Base-by-base conservation (phyloP, 345 rosid genomes). In the Alliaria petiolata region DNA sequence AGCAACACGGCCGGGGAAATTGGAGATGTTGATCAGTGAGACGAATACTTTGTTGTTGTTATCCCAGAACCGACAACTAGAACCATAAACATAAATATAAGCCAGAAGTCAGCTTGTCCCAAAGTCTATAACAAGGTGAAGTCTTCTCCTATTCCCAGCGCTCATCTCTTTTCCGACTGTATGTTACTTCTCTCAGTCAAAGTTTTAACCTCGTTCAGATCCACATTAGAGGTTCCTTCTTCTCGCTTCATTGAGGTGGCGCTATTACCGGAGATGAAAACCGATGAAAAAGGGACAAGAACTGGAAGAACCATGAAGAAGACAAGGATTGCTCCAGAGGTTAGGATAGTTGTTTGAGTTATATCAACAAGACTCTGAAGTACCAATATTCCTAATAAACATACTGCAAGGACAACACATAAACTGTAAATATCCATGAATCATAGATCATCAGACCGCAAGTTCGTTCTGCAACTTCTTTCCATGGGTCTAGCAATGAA, bases 1-100 rank as follows among this genome's bases (percentile, higher is more conserved):
- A 33, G 89, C 95, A 64, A 92, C 88, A 4, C 92, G 92, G n/a
- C n/a, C n/a, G 44, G 88, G 95, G 66, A 92, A 92, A 83, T 88
- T 92, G 80, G 90, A 89, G 52, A 92, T 88, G 77, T 96, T 92
- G 63, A 88, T 79, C 85, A 92, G 76, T 62, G 96, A 92, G 40
- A 88, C 96, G 52, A 82, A 89, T 53, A 92, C 75, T 67, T 82
- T 80, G 15, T 87, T 70, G 71, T 86, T 70, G 38, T 52, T 80
- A 14, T 86, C 86, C 6, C 96, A 75, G 19, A 95, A 89, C 65
- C 78, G 78, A 36, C 87, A 79, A 71, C 96, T 95, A 25, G 95
- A 88, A 57, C 96, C 96, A 88, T 70, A 52, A 86, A n/a, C n/a
- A n/a, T n/a, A n/a, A n/a, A n/a, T n/a, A n/a, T n/a, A n/a, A n/a